These are phyloP conservation scores for Plasmodium chabaudi DNA, from an alignment of 169 alveolate genomes.

Conservation along the genomic window DNA sequence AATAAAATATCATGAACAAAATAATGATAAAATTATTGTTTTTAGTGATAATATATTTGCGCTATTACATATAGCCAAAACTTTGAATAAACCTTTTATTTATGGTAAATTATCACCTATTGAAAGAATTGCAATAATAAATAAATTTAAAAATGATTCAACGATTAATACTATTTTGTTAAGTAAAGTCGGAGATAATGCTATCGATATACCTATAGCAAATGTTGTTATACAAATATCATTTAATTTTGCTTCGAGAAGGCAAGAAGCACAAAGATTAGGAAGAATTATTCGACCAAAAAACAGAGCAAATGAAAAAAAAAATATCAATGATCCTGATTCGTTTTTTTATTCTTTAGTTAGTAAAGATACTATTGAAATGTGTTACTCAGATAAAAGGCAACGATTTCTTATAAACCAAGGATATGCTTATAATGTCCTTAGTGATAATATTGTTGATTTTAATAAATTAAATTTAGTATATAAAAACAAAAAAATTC, in stretches of 20 bases:
- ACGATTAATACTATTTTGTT: slow-evolving; percentile 91
- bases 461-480: slow-evolving; percentile 81
- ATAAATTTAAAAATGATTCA: slow-evolving; percentile 90
- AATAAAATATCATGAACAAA: slow-evolving; percentile 95
- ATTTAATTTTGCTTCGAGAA: slow-evolving; percentile 97
- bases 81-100: slow-evolving; percentile 92
- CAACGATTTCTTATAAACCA: slow-evolving; percentile 98
- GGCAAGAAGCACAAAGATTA: slow-evolving; percentile 99
- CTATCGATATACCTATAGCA: slow-evolving; percentile 99
- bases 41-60: slow-evolving; percentile 98
- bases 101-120: slow-evolving; percentile 92
- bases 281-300: slow-evolving; percentile 99
- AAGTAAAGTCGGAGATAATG: slow-evolving; percentile 99
- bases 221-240: slow-evolving; percentile 99
- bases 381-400: slow-evolving; percentile 96
- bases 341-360: slow-evolving; percentile 98
- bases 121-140: slow-evolving; percentile 93
- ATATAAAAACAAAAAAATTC: slow-evolving; percentile 79
- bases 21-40: slow-evolving; percentile 98
- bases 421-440: slow-evolving; percentile 87
- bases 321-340: slow-evolving; percentile 85
- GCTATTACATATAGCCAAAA: slow-evolving; percentile 91
- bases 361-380: slow-evolving; percentile 98
- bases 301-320: slow-evolving; percentile 88
- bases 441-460: slow-evolving; percentile 82